Evolutionary conservation across 2,329 filamentous ascomycete species (phyloP), one percentile per base, ranked within the genome.

Genomic region (Macrophomina phaseolina): DNA sequence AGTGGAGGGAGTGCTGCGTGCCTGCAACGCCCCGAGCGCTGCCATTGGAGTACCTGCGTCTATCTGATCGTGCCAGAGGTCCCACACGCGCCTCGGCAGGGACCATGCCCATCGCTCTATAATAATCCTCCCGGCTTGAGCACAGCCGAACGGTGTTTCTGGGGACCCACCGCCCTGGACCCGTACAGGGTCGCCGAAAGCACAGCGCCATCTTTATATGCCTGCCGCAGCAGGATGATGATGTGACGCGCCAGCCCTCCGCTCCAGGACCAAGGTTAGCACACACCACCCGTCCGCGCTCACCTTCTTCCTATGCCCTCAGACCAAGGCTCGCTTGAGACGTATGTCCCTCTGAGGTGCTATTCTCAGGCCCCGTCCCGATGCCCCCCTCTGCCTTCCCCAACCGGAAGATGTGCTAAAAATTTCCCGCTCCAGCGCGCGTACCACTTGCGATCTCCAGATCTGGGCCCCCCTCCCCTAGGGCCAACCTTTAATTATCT

Each of bases 11-110:
- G 30, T 30, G 34, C 30, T 53, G n/a, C 52, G 18, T 40, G 14
- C 60, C 60, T 51, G 61, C 48, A 18, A 48, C 36, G 45, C 61
- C 46, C 46, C 55, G 40, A 55, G 52, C 32, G 11, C 53, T 42
- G 64, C 56, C 62, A 56, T 56, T 65, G 51, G 51, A 67, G 65
- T 67, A 67, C 65, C 65, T 67, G 65, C 65, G 51, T 65, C 51
- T 56, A 52, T 34, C 23, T 48, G 46, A 67, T 46, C 36, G 38
- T 55, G 34, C 53, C 46, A 52, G 42, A 34, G 34, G 48, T 66
- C 45, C 34, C 46, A 61, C 46, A 46, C 55, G 45, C 51, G 55
- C 55, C 32, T 56, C 48, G 53, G 42, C 64, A 55, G 52, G 52
- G 63, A 34, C 52, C 40, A 48, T 52, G 58, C 46, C 65, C 48